Evolutionary conservation across 768 basidiomycete genomes (phyloP).

Genomic region (Collybia sp.): DNA sequence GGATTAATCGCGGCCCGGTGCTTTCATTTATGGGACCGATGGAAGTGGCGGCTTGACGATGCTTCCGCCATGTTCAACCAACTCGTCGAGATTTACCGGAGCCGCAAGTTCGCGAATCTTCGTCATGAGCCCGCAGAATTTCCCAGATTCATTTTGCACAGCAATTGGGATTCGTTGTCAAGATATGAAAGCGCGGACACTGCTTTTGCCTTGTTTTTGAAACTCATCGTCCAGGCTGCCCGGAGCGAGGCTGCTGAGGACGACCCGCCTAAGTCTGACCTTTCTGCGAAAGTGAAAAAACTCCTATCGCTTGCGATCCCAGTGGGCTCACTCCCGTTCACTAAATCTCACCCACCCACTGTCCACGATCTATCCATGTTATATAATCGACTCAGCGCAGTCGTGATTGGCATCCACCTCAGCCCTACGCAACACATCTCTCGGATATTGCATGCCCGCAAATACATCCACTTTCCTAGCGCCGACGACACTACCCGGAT

Average conservation of each 20-base stretch:
- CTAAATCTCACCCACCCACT: slow-evolving; percentile 44
- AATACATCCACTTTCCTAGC: slow-evolving; percentile 62
- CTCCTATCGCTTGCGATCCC: slow-evolving; percentile 71
- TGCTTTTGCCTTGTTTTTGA: slow-evolving; percentile 76
- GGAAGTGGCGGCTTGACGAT: slow-evolving; percentile 69
- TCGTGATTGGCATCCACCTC: slow-evolving; percentile 67
- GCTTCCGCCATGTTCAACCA: slow-evolving; percentile 55
- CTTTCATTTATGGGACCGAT: slow-evolving; percentile 65
- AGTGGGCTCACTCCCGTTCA: slow-evolving; percentile 64
- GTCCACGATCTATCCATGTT: slow-evolving; percentile 64
- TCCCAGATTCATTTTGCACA: slow-evolving; percentile 62
- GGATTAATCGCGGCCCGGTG: slow-evolving; percentile 67
- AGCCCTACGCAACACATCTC: slow-evolving; percentile 42
- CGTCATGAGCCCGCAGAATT: slow-evolving; percentile 57
- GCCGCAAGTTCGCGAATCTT: slow-evolving; percentile 72
- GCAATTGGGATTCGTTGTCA: slow-evolving; percentile 49
- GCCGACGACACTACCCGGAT: slow-evolving; percentile 60
- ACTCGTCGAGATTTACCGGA: slow-evolving; percentile 70
- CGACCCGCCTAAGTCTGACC: slow-evolving; percentile 18
- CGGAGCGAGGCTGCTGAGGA: slow-evolving; percentile 17
- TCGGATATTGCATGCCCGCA: slow-evolving; percentile 60
- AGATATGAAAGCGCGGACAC: slow-evolving; percentile 54
- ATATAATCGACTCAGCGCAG: slow-evolving; percentile 75
- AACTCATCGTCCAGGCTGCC: slow-evolving; percentile 68
- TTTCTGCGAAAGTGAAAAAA: slow-evolving; percentile 51